Base-by-base conservation (phyloP, 2,329 filamentous ascomycete genomes). In the Aspergillus sojae region DNA sequence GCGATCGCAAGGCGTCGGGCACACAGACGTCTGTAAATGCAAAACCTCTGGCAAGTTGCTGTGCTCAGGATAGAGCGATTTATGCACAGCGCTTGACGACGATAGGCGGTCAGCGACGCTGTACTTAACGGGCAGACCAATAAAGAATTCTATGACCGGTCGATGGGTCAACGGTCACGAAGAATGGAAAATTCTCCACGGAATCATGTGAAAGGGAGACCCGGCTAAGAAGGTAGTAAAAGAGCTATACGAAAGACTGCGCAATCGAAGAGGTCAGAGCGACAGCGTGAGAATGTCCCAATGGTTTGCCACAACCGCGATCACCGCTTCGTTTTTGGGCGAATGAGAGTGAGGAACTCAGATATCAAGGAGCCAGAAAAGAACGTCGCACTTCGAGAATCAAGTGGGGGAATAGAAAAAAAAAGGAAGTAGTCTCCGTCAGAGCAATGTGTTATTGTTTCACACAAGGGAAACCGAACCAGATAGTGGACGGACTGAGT, bases 1-100 rank as follows among this genome's bases (percentile, higher is more conserved):
- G 61, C 62, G 62, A 68, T 67, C 61, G 57, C 58, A 66, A 60
- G 63, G 65, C 67, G 68, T 71, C 64, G 70, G 67, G 70, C 68
- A 70, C 68, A 62, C 67, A 70, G 62, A 64, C 63, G 60, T 60
- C 30, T 45, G 57, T 55, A 23, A 54, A 60, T 56, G 30, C 56
- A 54, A 55, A 62, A 62, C 58, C 57, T 48, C 54, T 55, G 55
- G 54, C 28, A 34, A 55, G 52, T 28, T 36, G 12, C 19, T 41
- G 39, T n/a, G 39, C 39, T 41, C 19, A 19, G 39, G 36, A 41
- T 41, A 19, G 16, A 41, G 39, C 16, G 52, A 39, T 23, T 50
- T 60, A 58, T 43, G 54, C 58, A 59, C 64, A 41, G 53, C 30
- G 26, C 26, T 26, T 50, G 58, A 43, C 28, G 53, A 52, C 23